Conservation (phyloP, 805 yeast species). For the Candida takata region DNA sequence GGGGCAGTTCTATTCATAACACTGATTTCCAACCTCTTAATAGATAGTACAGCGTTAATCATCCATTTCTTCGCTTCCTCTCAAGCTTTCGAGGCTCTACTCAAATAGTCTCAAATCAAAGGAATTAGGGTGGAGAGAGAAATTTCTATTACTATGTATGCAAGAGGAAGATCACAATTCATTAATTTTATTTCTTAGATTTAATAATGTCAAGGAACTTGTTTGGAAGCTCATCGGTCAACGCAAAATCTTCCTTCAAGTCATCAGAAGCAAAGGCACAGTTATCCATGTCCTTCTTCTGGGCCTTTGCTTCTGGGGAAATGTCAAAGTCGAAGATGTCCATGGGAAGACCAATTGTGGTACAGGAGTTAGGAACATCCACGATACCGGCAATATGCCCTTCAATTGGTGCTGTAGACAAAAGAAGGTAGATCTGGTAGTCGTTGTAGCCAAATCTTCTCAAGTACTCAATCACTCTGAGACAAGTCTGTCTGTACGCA, state of each 20-base stretch:
- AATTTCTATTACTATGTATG: no score
- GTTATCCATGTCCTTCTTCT: constrained; percentile 27
- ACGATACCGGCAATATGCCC: constrained; percentile 48
- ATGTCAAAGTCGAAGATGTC: constrained; percentile 46
- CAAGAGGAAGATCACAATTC: no score
- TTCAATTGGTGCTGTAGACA: constrained; percentile 43
- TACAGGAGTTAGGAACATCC: constrained; percentile 46
- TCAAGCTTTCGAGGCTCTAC: no score
- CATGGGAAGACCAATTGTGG: constrained; percentile 44
- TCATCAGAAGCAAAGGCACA: constrained; percentile 31
- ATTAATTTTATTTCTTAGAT: no score
- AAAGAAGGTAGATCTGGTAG: constrained; percentile 40
- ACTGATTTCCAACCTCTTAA: no score
- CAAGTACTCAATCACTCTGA: constrained; percentile 42
- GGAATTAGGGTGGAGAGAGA: no score
- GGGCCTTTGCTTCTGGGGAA: constrained; percentile 30
- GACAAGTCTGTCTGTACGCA: constrained; percentile 45
- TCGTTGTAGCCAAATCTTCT: constrained; percentile 44
- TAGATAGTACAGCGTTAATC: no score
- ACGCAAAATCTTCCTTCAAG: constrained; percentile 5
- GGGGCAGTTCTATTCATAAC: no score
- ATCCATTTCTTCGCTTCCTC: no score
- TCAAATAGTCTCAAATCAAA: no score
- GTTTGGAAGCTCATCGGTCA: constrained; percentile 15
- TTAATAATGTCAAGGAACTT: constrained; percentile 9